These are phyloP conservation scores for Skeletonema menzelii DNA, from an alignment of 108 stramenopile genomes.

Conservation along the genomic window DNA sequence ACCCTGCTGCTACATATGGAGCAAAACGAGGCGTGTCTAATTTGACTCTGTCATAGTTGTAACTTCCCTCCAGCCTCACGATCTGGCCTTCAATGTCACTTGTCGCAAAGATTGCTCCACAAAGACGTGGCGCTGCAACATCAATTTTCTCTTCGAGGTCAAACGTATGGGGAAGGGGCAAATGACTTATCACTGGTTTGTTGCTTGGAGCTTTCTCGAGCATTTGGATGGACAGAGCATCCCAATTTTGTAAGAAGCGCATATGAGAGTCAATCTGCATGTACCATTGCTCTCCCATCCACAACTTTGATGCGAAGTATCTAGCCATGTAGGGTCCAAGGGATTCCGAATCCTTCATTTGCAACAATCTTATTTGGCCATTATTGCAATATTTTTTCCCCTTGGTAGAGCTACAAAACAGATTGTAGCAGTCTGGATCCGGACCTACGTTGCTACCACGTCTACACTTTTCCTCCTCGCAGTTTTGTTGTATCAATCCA, in stretches of 20 bases:
- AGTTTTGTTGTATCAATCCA: constrained; percentile 96
- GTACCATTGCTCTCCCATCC: constrained; percentile 94
- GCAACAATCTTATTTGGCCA: constrained; percentile 76
- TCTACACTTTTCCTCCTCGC: constrained; percentile 75
- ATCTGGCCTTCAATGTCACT: constrained; percentile 89
- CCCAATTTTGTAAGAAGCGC: constrained; percentile 88
- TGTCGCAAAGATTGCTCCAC: constrained; percentile 85
- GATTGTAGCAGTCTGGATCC: constrained; percentile 72
- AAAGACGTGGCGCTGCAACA: constrained; percentile 65
- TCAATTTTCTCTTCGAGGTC: constrained; percentile 53
- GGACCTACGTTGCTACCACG: constrained; percentile 67
- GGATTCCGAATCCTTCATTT: constrained; percentile 90
- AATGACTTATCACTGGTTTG: constrained; percentile 89
- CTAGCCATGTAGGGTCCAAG: constrained; percentile 94
- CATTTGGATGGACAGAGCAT: constrained; percentile 78
- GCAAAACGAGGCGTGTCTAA: constrained; percentile 76
- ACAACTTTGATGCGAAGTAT: constrained; percentile 90
- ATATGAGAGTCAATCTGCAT: constrained; percentile 97
- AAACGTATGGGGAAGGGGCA: constrained; percentile 76
- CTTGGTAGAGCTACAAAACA: constrained; percentile 73
- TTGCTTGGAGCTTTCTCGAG: constrained; percentile 73
- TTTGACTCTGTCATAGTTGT: constrained; percentile 61
- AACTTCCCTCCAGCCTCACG: constrained; percentile 76
- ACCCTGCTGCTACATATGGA: constrained; percentile 82
- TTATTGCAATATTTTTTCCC: constrained; percentile 61